Evolutionary conservation across 1,139 yeast genomes (phyloP), one percentile per base, ranked within the genome.

Genomic region (Suhomyces terraborum): DNA sequence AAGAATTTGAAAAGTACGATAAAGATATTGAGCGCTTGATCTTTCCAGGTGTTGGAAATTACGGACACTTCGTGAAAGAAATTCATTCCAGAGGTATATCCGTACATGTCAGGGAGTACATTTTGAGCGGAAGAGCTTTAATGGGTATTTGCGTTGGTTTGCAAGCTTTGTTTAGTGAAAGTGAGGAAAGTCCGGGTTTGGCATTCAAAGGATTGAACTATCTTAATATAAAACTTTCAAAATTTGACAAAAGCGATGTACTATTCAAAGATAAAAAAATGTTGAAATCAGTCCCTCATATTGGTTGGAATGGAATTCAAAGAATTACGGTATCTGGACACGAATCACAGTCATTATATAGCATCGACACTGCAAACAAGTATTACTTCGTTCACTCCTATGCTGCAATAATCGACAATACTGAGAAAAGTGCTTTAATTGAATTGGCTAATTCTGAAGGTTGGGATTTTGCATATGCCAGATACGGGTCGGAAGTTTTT

Each of bases 71-170:
- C 60, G 88, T 89, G 47, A 79, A 77, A 40, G 80, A 86, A 52
- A 63, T 93, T 39, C 75, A 73, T 40, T 69, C 69, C 3, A 73
- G 86, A 46, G 79, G 82, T 0, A 79, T 93, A 43, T 79, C 74
- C 9, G 76, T 69, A 24, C 95, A 95, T 0, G 69, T 93, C 24
- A 67, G 64, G 38, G 64, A 74, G 35, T 89, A 88, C 54, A 80
- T 89, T 35, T 64, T 69, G 6, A 71, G 85, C 14, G 97, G 96
- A 1, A 79, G 81, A 52, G 85, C 94, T 9, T 67, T 93, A 28
- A 88, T 93, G 96, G 98, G 98, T 7, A 88, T 93, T 49, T 93
- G 98, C 68, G 98, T 93, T 35, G 98, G 98, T 3, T 69, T 93
- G 45, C 98, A 93, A 61, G 75, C 96, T 1, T 71, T 93, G 32